Conservation (phyloP, 805 yeast genomes). For the Teunomyces funiuensis region DNA sequence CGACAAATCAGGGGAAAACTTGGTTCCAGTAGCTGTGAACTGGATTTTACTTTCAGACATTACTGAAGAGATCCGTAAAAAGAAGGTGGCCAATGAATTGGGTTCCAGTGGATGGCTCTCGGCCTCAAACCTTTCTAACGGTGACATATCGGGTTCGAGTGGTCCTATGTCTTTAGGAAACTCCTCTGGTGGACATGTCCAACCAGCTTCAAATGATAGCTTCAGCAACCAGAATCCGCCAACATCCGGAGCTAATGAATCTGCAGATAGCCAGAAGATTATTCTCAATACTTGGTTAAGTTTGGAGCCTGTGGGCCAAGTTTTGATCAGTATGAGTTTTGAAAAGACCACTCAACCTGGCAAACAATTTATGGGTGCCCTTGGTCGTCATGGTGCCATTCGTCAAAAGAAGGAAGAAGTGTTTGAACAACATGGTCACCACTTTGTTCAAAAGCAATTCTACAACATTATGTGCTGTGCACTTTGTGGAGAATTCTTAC, state of each 20-base stretch:
- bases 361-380: constrained; percentile 43
- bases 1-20: constrained; percentile 67
- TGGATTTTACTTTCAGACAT: constrained; percentile 92
- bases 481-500: constrained; percentile 90
- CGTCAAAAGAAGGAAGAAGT: constrained; percentile 89
- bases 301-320: constrained; percentile 92
- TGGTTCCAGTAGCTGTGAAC: constrained; percentile 85
- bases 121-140: constrained; percentile 55
- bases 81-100: constrained; percentile 72
- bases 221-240: neutral
- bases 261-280: constrained; percentile 24
- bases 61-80: constrained; percentile 91
- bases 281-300: constrained; percentile 81
- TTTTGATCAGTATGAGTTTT: constrained; percentile 74
- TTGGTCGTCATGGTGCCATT: constrained; percentile 94
- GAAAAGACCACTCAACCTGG: constrained; percentile 53
- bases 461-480: constrained; percentile 98
- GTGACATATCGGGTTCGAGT: neutral
- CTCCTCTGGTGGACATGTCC: neutral
- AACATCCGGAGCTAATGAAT: neutral
- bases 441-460: constrained; percentile 91
- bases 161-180: neutral
- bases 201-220: neutral
- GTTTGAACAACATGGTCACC: constrained; percentile 95
- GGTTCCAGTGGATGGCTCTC: constrained; percentile 85